These are phyloP conservation scores for Salix exigua DNA, from an alignment of 345 rosid species.

Conservation along the genomic window DNA sequence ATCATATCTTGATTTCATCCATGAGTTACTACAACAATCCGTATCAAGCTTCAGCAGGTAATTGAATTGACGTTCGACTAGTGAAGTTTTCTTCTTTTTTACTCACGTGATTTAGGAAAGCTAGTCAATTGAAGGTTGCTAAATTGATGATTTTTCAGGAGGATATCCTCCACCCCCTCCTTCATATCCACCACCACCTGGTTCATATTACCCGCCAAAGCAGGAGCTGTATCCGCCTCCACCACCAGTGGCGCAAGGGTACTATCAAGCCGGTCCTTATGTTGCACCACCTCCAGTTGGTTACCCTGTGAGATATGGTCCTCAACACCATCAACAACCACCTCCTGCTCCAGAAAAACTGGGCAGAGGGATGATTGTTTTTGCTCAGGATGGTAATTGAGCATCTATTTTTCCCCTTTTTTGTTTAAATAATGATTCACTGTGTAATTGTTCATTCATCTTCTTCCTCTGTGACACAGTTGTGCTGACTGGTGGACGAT, in stretches of 20 bases:
- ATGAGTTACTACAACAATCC: background rate
- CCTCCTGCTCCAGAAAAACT: background rate
- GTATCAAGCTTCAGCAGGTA: background rate
- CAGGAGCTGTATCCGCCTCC: background rate
- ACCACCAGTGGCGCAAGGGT: slow-evolving; percentile 2
- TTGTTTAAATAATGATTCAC: background rate
- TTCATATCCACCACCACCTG: background rate
- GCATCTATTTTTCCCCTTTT: background rate
- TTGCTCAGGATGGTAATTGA: slow-evolving; percentile 14
- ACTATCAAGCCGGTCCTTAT: slow-evolving; percentile 1
- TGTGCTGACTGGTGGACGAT: slow-evolving; percentile 23
- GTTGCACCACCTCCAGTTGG: slow-evolving; percentile 23
- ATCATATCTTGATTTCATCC: background rate
- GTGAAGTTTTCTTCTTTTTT: background rate
- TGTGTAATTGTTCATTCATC: too few species aligned
- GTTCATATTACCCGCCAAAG: background rate
- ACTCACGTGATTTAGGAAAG: background rate
- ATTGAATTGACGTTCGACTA: background rate
- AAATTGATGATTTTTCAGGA: background rate
- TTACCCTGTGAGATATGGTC: slow-evolving; percentile 18
- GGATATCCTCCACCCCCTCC: slow-evolving; percentile 6
- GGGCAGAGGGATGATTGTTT: slow-evolving; percentile 7
- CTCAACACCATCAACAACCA: background rate
- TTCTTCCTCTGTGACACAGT: background rate
- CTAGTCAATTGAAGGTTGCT: background rate